Percentiles rank a stretch among this genome's conserved stretches.
These are phyloP conservation scores for Lyophyllum decastes DNA, from an alignment of 768 basidiomycete genomes.

Conservation along the genomic window DNA sequence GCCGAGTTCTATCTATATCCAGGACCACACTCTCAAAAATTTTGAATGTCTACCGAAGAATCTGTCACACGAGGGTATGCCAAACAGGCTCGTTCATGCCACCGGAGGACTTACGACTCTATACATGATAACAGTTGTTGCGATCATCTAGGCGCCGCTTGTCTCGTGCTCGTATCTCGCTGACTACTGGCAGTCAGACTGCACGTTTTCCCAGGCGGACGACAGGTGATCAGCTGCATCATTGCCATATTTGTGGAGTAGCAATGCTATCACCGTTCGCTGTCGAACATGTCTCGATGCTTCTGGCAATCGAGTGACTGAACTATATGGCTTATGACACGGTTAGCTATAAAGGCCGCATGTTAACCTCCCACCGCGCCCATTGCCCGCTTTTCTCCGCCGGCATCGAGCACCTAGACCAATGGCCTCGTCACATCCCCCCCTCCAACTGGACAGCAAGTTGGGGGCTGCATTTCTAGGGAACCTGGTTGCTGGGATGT, in stretches of 20 bases:
- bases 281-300: background rate
- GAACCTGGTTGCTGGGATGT: slow-evolving; percentile 40
- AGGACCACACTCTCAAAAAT: too few species aligned
- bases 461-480: slow-evolving; percentile 50
- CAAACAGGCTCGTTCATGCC: too few species aligned
- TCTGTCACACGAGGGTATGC: too few species aligned
- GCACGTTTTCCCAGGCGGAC: background rate
- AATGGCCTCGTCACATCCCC: slow-evolving; percentile 1
- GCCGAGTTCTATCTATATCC: too few species aligned
- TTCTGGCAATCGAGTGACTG: background rate
- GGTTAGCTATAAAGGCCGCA: background rate
- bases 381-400: too few species aligned
- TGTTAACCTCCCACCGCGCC: background rate
- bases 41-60: too few species aligned
- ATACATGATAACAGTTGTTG: background rate
- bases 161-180: too few species aligned
- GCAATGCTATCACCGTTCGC: background rate
- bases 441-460: slow-evolving; percentile 32
- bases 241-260: background rate
- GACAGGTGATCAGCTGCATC: background rate
- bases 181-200: too few species aligned
- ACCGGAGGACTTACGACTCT: too few species aligned
- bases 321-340: background rate
- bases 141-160: background rate
- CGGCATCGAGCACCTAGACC: background rate